Evolutionary conservation across 2,329 filamentous ascomycete genomes (phyloP).

Genomic region (Apiospora aurea): DNA sequence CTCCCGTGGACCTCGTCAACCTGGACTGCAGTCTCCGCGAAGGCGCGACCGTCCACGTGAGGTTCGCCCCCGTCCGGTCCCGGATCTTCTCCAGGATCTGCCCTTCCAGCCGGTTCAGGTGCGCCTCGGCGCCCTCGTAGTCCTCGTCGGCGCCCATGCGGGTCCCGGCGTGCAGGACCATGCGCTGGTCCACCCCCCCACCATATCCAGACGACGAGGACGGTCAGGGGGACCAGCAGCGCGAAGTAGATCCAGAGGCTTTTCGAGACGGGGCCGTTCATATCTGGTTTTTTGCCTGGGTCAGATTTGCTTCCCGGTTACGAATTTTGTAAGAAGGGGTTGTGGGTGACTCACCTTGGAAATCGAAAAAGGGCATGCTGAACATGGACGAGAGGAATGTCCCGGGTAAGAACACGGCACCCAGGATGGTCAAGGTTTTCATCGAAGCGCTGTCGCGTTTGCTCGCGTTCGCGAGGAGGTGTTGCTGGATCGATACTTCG

Average conservation of each 20-base stretch:
- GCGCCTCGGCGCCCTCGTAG: neutral
- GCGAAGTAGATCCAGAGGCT: conserved; percentile 27
- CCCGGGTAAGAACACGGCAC: conserved; percentile 29
- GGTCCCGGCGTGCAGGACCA: neutral
- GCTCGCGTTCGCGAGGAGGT: conserved; percentile 33
- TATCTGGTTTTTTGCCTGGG: neutral
- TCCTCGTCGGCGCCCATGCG: neutral
- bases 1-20: neutral
- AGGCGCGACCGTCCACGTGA: neutral
- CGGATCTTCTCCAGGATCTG: conserved; percentile 19
- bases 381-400: conserved; percentile 28
- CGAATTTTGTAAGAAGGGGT: neutral
- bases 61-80: neutral
- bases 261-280: neutral
- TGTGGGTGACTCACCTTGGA: neutral
- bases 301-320: neutral
- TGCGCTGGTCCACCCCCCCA: conserved; percentile 18
- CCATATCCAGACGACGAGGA: conserved; percentile 19
- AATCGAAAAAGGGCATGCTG: conserved; percentile 18
- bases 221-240: conserved; percentile 19
- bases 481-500: conserved; percentile 37
- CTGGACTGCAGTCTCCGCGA: neutral
- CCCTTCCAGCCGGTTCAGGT: conserved; percentile 23
- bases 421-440: conserved; percentile 31
- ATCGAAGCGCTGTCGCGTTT: conserved; percentile 38